Percentiles rank a stretch among this genome's conserved stretches.
phyloP scores from a whole-genome alignment of 305 asterid genomes.

The Fraxinus angustifolia region DNA sequence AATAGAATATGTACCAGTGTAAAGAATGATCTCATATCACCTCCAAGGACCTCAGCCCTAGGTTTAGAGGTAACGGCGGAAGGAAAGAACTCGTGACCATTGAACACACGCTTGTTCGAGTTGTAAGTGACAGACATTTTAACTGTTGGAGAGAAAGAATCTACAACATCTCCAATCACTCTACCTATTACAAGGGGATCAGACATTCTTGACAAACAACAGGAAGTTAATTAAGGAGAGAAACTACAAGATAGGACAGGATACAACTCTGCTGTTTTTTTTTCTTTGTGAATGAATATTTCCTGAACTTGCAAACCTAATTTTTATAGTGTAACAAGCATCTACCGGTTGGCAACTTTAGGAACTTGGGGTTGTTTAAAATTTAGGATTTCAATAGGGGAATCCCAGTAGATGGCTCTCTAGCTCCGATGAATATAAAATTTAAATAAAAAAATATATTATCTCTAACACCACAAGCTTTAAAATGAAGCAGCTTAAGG shows the following conservation, averaged over 20 bases:
- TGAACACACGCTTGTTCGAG: slow-evolving; percentile 58
- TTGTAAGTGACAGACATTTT: slow-evolving; percentile 65
- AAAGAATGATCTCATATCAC: slow-evolving; percentile 75
- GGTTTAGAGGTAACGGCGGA: slow-evolving; percentile 60
- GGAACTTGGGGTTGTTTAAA: neutral
- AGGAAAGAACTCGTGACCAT: slow-evolving; percentile 79
- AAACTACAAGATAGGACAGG: neutral
- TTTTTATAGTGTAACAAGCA: neutral
- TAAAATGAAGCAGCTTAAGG: neutral
- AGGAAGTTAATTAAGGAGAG: neutral
- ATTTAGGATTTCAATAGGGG: neutral
- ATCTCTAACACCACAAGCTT: neutral
- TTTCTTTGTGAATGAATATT: neutral
- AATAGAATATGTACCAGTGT: slow-evolving; percentile 58
- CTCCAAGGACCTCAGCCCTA: slow-evolving; percentile 69
- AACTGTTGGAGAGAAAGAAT: slow-evolving; percentile 40
- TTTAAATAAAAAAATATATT: neutral
- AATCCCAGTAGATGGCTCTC: neutral
- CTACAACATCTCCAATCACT: slow-evolving; percentile 85
- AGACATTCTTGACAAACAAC: slow-evolving; percentile 32
- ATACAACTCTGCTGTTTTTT: neutral
- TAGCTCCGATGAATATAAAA: neutral
- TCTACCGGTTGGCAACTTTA: neutral
- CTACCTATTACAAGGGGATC: slow-evolving; percentile 61
- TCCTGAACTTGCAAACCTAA: neutral